Conservation (phyloP, 345 rosid genomes). For the Citrus cavaleriei region DNA sequence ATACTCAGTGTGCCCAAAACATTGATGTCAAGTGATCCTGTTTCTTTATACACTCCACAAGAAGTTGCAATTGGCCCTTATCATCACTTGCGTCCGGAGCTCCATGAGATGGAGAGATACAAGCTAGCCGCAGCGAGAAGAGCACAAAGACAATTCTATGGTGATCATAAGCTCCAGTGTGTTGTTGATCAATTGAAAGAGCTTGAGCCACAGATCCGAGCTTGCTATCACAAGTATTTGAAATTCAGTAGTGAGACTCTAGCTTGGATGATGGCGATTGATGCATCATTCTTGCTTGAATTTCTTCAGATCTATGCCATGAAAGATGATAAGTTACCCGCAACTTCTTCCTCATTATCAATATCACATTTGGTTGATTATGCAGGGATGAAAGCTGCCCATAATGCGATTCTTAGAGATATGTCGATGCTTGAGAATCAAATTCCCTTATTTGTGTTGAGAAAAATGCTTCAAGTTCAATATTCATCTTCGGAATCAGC, state of each 20-base stretch:
- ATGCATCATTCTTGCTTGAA: not conserved
- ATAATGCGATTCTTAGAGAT: not conserved
- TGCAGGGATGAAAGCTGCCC: not conserved
- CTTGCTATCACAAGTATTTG: conserved; percentile 55
- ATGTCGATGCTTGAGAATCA: conserved; percentile 49
- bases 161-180: conserved; percentile 27
- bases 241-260: conserved; percentile 19
- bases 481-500: not conserved
- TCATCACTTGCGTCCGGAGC: conserved; percentile 60
- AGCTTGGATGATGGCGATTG: not conserved
- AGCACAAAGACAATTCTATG: conserved; percentile 27
- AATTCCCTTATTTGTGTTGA: conserved; percentile 52
- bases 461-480: conserved; percentile 27
- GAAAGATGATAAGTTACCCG: not conserved
- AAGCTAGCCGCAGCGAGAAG: not conserved
- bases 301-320: not conserved
- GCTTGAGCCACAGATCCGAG: conserved; percentile 39
- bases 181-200: conserved; percentile 39
- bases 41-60: conserved; percentile 58
- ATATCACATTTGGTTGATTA: not conserved
- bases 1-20: conserved; percentile 41
- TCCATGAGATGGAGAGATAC: conserved; percentile 57
- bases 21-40: conserved; percentile 39
- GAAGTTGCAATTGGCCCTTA: conserved; percentile 73
- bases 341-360: not conserved